A percentile compares a stretch with the other conserved stretches of the same genome.
Conservation (phyloP, 192 early-diverging fungal genomes). For the Mortierella antarctica region DNA sequence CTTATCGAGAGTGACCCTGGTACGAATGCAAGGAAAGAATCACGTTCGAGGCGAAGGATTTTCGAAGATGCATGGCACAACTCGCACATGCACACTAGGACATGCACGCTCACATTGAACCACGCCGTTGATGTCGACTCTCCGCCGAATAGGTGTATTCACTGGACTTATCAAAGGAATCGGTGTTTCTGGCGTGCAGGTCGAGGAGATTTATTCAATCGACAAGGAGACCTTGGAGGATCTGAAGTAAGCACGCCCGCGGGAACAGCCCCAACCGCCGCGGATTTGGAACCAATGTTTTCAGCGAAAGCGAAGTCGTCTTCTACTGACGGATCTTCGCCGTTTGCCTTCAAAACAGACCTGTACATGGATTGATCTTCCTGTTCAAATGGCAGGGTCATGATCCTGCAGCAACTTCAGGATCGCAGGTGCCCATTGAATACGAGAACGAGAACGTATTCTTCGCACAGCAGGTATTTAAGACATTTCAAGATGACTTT, state of each 20-base stretch:
- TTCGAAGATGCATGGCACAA: too few species aligned
- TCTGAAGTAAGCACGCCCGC: constrained; percentile 61
- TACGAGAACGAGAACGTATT: constrained; percentile 64
- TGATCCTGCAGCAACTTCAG: constrained; percentile 34
- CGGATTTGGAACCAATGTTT: too few species aligned
- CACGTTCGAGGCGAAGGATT: background rate
- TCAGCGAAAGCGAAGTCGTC: too few species aligned
- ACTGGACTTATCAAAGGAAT: constrained; percentile 84
- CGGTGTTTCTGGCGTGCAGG: constrained; percentile 77
- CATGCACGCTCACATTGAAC: background rate
- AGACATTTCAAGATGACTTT: background rate
- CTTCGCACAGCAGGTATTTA: constrained; percentile 71
- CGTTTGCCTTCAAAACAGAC: constrained; percentile 38
- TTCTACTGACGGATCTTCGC: too few species aligned
- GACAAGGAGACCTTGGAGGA: constrained; percentile 69
- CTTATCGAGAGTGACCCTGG: constrained; percentile 91
- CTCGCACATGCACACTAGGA: background rate
- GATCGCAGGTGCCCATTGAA: constrained; percentile 37
- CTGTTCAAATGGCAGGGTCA: constrained; percentile 81
- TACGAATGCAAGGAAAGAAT: constrained; percentile 7
- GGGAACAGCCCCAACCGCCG: too few species aligned
- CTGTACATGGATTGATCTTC: constrained; percentile 85
- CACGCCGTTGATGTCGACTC: background rate
- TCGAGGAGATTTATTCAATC: constrained; percentile 84
- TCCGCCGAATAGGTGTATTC: constrained; percentile 70